Base-by-base conservation (phyloP, 2,329 filamentous ascomycete species). In the Rhinocladiella mackenziei region DNA sequence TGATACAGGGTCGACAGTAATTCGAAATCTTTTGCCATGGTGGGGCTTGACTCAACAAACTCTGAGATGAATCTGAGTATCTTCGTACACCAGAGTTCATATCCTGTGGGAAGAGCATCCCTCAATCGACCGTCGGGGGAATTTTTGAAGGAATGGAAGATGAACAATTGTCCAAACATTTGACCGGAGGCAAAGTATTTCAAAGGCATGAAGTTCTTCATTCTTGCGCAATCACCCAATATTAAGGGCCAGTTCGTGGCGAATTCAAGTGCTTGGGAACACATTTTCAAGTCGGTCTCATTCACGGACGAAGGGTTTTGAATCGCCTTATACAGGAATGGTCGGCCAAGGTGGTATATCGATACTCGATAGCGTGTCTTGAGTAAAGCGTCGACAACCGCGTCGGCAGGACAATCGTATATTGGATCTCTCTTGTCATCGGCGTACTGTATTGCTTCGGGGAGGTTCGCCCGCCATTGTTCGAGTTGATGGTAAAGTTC, bases 401-500 rank as follows among this genome's bases (percentile, higher is more conserved):
- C 51, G 15, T 54, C 45, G 8, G 43, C 45, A n/a, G 20, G 51
- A 25, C 26, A 37, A 14, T 31, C 34, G 26, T 48, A 49, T 4
- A 11, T 22, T 29, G 31, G 42, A 22, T 47, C 39, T 62, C 60
- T 23, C 59, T 60, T 39, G 6, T 58, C 53, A 33, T 71, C 65
- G 10, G 63, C 58, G 49, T 74, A 74, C 44, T 73, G 70, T 13
- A 75, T 64, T 5, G 66, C 60, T 11, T 65, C 50, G 7, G 74
- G 74, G 10, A 77, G 68, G 41, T 75, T 74, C 4, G 58, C 62
- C 18, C 73, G 71, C 74, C 74, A 77, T 56, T 76, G 72, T 54
- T 75, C 73, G 13, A 77, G 67, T 58, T 77, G 74, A 56, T 76
- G 73, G 37, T 71, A 67, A 46, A 77, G 69, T 56, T 77, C 74